A percentile compares a stretch with the other conserved stretches of the same genome.
Evolutionary conservation across 2,329 filamentous ascomycete species (phyloP).

Genomic region (Fusarium multiceps): DNA sequence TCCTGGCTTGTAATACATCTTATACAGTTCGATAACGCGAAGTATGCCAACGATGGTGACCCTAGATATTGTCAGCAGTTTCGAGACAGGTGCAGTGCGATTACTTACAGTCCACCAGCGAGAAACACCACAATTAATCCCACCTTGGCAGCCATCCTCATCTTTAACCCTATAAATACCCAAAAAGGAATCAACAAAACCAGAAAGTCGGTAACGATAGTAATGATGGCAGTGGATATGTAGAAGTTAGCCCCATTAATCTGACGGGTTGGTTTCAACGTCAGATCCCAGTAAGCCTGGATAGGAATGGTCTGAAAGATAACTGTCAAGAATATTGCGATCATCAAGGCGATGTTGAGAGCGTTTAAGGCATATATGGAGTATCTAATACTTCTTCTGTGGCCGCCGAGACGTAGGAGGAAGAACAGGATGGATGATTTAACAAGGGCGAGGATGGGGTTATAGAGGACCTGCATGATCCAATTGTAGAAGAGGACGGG

Average conservation of each 20-base stretch:
- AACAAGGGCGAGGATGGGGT: constrained; percentile 58
- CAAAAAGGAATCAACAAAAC: constrained; percentile 54
- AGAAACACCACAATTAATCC: constrained; percentile 55
- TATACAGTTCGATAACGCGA: constrained; percentile 46
- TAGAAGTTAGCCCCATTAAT: constrained; percentile 51
- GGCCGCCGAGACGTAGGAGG: constrained; percentile 53
- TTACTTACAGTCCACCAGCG: constrained; percentile 52
- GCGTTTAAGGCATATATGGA: constrained; percentile 51
- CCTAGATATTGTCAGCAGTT: constrained; percentile 19
- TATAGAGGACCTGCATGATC: constrained; percentile 52
- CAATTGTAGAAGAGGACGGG: constrained; percentile 40
- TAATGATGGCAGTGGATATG: constrained; percentile 52
- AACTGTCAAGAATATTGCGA: constrained; percentile 52
- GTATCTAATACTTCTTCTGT: constrained; percentile 41
- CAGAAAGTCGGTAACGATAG: constrained; percentile 56
- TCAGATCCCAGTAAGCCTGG: constrained; percentile 49
- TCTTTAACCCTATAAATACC: constrained; percentile 56
- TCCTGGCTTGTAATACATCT: constrained; percentile 34
- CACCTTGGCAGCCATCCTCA: constrained; percentile 51
- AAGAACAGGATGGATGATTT: constrained; percentile 60
- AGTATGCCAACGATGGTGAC: constrained; percentile 50
- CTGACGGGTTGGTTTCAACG: constrained; percentile 12
- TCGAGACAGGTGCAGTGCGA: rapidly evolving
- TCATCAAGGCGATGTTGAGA: constrained; percentile 43
- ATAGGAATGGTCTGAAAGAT: constrained; percentile 57